Evolutionary conservation across 2,329 filamentous ascomycete species (phyloP).

Genomic region (Colletotrichum sp.): DNA sequence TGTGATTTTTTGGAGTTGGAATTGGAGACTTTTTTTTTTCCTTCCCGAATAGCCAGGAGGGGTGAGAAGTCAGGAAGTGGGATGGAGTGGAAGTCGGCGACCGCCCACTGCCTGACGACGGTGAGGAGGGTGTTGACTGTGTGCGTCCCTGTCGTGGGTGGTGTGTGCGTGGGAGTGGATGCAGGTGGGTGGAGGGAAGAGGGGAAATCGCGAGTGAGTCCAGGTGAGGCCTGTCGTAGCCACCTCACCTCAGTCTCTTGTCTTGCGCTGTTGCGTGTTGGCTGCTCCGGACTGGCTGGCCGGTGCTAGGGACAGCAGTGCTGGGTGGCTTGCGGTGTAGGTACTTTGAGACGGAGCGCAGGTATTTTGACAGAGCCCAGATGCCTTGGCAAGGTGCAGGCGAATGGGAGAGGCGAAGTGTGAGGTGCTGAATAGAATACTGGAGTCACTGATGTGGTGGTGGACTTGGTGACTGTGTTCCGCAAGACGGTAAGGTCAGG

Average conservation of each 20-base stretch:
- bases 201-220: constrained; percentile 17
- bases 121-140: not conserved
- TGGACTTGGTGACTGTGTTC: not conserved
- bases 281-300: not conserved
- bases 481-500: not conserved
- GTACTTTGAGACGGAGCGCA: not conserved
- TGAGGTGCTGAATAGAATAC: not conserved
- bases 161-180: constrained; percentile 8
- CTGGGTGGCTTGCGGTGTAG: not conserved
- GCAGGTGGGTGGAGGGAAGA: constrained; percentile 10
- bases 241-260: not conserved
- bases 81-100: constrained; percentile 4
- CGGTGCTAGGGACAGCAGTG: not conserved
- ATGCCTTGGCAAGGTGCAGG: not conserved
- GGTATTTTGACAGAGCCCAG: not conserved
- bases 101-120: not conserved
- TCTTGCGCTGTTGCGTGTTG: not conserved
- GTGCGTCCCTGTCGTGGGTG: not conserved
- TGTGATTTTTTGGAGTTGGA: constrained; percentile 19
- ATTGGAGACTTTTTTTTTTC: constrained; percentile 20
- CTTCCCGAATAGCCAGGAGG: not conserved
- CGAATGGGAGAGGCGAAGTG: not conserved
- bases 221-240: constrained; percentile 5
- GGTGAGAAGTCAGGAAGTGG: constrained; percentile 15
- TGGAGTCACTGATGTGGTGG: not conserved